These are phyloP conservation scores for Cicer arietinum DNA, from an alignment of 306 rosid species.

Conservation along the genomic window DNA sequence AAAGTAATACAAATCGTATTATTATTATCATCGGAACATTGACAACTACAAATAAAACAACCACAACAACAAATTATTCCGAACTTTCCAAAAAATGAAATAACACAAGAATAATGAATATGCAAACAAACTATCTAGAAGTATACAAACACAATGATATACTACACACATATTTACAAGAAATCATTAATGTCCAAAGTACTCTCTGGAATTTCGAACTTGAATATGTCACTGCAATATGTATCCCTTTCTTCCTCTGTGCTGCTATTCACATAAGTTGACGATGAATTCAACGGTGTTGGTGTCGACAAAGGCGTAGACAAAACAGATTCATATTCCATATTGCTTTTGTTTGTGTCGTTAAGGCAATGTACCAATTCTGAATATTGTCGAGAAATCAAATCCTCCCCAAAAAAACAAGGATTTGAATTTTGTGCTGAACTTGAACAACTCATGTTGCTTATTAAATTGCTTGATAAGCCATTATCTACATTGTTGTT, in stretches of 20 bases:
- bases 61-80: conserved; percentile 30
- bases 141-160: conserved; percentile 10
- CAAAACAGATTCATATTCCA: conserved; percentile 63
- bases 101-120: conserved; percentile 4
- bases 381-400: conserved; percentile 46
- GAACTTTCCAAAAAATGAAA: conserved; percentile 12
- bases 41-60: conserved; percentile 33
- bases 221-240: conserved; percentile 69
- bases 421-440: conserved; percentile 33
- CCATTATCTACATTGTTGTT: conserved; percentile 44
- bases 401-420: conserved; percentile 42
- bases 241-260: conserved; percentile 84
- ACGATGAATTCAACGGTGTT: conserved; percentile 68
- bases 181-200: conserved; percentile 66
- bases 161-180: conserved; percentile 57
- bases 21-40: conserved; percentile 33
- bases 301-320: conserved; percentile 73
- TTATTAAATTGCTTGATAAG: conserved; percentile 19
- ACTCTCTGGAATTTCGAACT: conserved; percentile 87
- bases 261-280: conserved; percentile 63
- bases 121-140: conserved; percentile 32
- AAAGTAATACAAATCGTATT: neutral
- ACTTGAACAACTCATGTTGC: conserved; percentile 43
- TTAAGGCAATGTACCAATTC: conserved; percentile 46
- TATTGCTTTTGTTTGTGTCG: conserved; percentile 39